These are phyloP conservation scores for Prorocentrum cordatum DNA, from an alignment of 169 alveolate genomes.

Conservation along the genomic window DNA sequence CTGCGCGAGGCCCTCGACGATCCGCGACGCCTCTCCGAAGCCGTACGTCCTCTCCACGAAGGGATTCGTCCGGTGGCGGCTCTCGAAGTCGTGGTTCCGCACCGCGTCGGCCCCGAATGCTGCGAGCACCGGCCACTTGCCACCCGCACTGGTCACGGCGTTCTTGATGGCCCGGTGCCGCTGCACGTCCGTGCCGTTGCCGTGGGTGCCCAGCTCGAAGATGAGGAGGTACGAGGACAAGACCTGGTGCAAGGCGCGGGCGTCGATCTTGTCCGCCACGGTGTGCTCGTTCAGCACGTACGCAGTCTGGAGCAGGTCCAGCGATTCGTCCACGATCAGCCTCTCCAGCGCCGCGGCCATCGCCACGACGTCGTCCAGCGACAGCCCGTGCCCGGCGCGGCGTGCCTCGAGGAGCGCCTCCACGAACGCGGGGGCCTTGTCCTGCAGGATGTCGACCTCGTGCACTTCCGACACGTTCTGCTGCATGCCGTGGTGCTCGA, in stretches of 20 bases:
- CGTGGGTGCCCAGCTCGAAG: constrained; percentile 40
- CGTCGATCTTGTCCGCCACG: background rate
- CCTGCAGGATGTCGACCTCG: constrained; percentile 37
- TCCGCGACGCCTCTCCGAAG: background rate
- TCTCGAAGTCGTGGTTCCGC: background rate
- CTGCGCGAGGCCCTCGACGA: constrained; percentile 17
- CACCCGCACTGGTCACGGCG: background rate
- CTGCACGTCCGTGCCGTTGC: background rate
- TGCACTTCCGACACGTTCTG: background rate
- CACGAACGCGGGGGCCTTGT: constrained; percentile 50
- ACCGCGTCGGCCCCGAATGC: constrained; percentile 34
- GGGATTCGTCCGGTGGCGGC: background rate
- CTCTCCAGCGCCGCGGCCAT: constrained; percentile 31
- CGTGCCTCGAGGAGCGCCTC: constrained; percentile 40
- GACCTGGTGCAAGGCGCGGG: constrained; percentile 6
- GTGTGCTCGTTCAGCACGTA: constrained; percentile 15
- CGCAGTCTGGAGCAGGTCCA: constrained; percentile 8
- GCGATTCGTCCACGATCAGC: constrained; percentile 34
- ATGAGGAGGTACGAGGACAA: constrained; percentile 27
- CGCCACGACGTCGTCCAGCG: constrained; percentile 22
- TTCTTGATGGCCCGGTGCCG: constrained; percentile 18
- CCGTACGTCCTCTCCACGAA: background rate
- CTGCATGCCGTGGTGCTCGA: constrained; percentile 33
- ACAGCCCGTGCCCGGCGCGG: constrained; percentile 11
- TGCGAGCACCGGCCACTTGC: constrained; percentile 6